Evolutionary conservation across 2,329 filamentous ascomycete genomes (phyloP).

Genomic region (Colletotrichum godetiae): DNA sequence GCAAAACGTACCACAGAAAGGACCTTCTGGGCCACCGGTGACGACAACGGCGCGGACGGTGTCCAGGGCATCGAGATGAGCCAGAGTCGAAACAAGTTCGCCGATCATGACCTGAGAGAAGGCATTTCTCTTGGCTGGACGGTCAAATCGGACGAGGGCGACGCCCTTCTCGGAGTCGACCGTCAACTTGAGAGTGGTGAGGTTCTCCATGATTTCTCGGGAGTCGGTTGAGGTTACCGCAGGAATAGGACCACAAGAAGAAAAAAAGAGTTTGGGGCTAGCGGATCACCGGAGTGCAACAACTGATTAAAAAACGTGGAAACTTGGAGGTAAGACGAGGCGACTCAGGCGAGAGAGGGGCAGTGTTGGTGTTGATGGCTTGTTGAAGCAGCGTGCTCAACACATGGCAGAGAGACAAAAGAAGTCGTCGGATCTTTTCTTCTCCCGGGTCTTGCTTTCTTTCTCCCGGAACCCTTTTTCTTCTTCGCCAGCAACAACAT

Average conservation of each 20-base stretch:
- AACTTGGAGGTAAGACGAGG: neutral
- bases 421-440: neutral
- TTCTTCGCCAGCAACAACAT: conserved; percentile 17
- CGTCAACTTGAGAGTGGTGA: conserved; percentile 26
- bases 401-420: conserved; percentile 24
- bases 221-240: neutral
- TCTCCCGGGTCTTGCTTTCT: neutral
- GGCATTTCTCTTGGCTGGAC: conserved; percentile 69
- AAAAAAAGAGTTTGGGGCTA: neutral
- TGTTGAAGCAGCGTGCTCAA: neutral
- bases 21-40: conserved; percentile 45
- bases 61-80: conserved; percentile 31
- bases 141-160: conserved; percentile 44
- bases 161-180: conserved; percentile 29
- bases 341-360: neutral
- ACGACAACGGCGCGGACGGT: conserved; percentile 50
- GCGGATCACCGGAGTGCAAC: neutral
- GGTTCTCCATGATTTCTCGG: conserved; percentile 24
- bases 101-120: conserved; percentile 63
- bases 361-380: neutral
- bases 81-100: conserved; percentile 49
- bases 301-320: neutral
- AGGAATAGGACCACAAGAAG: neutral
- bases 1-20: conserved; percentile 49
- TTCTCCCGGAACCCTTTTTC: conserved; percentile 3